Evolutionary conservation across 805 yeast genomes (phyloP), one percentile per base, ranked within the genome.

Genomic region (Saccharomycopsis microspora): DNA sequence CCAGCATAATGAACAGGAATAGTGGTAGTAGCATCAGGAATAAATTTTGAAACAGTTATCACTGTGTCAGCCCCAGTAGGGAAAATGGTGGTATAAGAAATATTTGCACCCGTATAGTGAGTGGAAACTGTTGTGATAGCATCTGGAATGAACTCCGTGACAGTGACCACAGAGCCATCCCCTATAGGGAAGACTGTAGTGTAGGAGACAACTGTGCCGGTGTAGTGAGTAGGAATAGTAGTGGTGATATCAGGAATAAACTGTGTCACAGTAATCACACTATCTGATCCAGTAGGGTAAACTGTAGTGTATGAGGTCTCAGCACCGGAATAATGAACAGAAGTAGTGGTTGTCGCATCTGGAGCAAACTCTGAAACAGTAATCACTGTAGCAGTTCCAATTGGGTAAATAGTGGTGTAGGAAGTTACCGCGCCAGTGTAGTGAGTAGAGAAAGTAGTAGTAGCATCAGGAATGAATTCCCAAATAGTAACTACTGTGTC

Each of bases 341-440:
- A 36, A 19, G 51, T 38, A 4, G 45, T 40, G 10, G 39, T 33
- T 11, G 42, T 33, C 5, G 42, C 31, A 6, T 36, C 33, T 10
- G 51, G 51, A 31, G 37, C 43, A 5, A 43, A 35, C 30, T 38
- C 48, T 8, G 29, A 30, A 27, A 39, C 48, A 9, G 50, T 41
- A 3, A 34, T 30, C 19, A 34, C 44, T 4, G 41, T 33, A 34
- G 32, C 45, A 43, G 41, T 33, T 4, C 30, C 45, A 19, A 1
- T 32, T 19, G 32, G 41, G 41, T 42, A 35, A 6, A 19, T 9
- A 10, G 45, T 43, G 33, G 44, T 38, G 11, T 27, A 30, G 6
- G 10, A 41, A 32, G 46, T 43, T 1, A 42, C 35, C 10, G 46
- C 9, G 28, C 46, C 46, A 28, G 39, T 27, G 34, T 42, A 42